Conservation (phyloP, 2,329 filamentous ascomycete genomes). For the Bipolaris oryzae region DNA sequence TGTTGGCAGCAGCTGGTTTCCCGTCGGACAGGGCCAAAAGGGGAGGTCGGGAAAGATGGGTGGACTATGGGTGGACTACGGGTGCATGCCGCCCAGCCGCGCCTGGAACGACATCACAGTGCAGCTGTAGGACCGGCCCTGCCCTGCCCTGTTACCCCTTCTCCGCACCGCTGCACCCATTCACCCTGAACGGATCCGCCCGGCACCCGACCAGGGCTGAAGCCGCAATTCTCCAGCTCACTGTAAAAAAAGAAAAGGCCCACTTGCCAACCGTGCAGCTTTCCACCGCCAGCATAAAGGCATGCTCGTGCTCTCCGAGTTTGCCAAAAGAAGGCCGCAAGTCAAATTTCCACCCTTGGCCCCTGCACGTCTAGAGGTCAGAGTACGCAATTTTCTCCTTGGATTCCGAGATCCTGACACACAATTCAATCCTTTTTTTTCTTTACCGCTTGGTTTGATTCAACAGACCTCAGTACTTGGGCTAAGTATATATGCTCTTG, state of each 20-base stretch:
- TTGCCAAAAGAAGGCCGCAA: slow-evolving; percentile 15
- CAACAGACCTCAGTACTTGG: slow-evolving; percentile 15
- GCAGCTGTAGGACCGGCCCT: slow-evolving; percentile 12
- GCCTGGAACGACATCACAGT: slow-evolving; percentile 27
- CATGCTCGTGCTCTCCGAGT: slow-evolving; percentile 27
- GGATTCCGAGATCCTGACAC: slow-evolving; percentile 27
- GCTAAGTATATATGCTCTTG: slow-evolving; percentile 28
- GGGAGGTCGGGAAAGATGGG: slow-evolving; percentile 13
- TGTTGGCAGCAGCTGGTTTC: slow-evolving; percentile 19
- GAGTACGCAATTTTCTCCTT: slow-evolving; percentile 22
- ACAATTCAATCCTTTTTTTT: slow-evolving; percentile 15
- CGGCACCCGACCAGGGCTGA: slow-evolving; percentile 16
- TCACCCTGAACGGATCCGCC: slow-evolving; percentile 18
- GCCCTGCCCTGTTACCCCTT: slow-evolving; percentile 17
- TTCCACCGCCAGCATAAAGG: slow-evolving; percentile 29
- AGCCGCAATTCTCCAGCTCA: slow-evolving; percentile 10
- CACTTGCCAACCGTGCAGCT: slow-evolving; percentile 15
- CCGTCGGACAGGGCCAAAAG: slow-evolving; percentile 26
- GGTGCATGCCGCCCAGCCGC: slow-evolving; percentile 12
- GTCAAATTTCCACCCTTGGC: slow-evolving; percentile 12
- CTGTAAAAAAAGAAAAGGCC: slow-evolving; percentile 5
- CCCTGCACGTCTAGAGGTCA: slow-evolving; percentile 19
- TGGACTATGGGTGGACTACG: slow-evolving; percentile 7
- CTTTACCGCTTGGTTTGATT: slow-evolving; percentile 21
- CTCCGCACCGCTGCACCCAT: slow-evolving; percentile 24